Evolutionary conservation across 2,329 filamentous ascomycete species (phyloP).

Genomic region (Botrytis cinerea): DNA sequence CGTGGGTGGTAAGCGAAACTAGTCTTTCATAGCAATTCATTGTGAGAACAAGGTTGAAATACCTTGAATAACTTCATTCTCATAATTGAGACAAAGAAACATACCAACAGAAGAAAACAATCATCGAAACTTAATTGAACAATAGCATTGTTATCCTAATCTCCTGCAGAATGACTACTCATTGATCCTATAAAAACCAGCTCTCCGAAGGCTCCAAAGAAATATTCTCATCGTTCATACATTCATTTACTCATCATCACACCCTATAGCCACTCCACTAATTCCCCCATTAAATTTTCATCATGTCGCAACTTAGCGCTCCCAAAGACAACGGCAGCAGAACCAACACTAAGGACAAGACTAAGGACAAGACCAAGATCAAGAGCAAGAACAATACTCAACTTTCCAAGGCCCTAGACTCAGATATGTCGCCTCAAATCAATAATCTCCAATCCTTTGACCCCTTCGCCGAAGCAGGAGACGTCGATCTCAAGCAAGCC

Average conservation of each 20-base stretch:
- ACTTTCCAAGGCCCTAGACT: neutral
- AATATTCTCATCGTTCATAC: neutral
- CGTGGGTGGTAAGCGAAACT: neutral
- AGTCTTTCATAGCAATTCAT: neutral
- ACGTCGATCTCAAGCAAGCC: neutral
- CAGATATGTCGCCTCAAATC: neutral
- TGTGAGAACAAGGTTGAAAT: neutral
- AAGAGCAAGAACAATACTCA: neutral
- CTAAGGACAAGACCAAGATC: neutral
- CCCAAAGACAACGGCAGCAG: neutral
- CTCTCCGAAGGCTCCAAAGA: neutral
- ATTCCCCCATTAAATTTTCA: neutral
- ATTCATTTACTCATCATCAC: neutral
- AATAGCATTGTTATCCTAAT: neutral
- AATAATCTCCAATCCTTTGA: neutral
- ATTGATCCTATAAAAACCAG: neutral
- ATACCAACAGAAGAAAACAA: neutral
- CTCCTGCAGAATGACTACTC: neutral
- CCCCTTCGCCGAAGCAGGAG: neutral
- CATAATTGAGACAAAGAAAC: neutral
- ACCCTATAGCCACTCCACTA: neutral
- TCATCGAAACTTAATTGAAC: neutral
- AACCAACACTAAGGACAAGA: neutral
- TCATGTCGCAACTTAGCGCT: neutral
- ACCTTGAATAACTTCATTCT: neutral